Base-by-base conservation (phyloP, 768 basidiomycete species). In the Serendipita vermifera region DNA sequence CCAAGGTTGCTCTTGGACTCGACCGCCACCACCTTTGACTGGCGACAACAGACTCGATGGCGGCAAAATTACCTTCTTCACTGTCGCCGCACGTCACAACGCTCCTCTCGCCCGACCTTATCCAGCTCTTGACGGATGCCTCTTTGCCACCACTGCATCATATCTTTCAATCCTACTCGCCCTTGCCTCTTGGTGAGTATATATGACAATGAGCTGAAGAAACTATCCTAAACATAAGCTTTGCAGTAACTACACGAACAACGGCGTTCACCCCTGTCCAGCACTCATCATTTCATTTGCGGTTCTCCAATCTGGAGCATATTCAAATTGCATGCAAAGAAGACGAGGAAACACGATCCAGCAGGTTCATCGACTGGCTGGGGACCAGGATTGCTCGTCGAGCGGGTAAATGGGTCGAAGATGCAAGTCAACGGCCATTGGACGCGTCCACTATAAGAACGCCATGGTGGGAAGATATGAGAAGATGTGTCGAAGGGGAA, bases 391-490 rank as follows among this genome's bases (percentile, higher is more conserved):
- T 90, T 55, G 69, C 72, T 38, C 75, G 73, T 59, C 75, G 79
- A 57, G 81, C 81, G 58, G 68, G 75, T 5, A 77, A 74, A 64
- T 91, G 88, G 88, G 75, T 86, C 29, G 78, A 81, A 38, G 80
- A 85, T 62, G 64, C 81, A 39, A 79, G 46, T 62, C 1, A 57
- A 60, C 24, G 62, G 64, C 38, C 63, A 62, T 54, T 62, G 62
- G 55, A 58, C 15, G 41, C 58, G 20, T 65, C 64, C 58, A 59
- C 61, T 26, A 55, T 70, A 39, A 71, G 77, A 51, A 80, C 85
- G 7, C 87, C 87, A 1, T 91, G 88, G 88, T 91, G 88, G 88
- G 83, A 87, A 60, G 88, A 91, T 65, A 73, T 91, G 35, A 73
- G 76, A 62, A 75, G 79, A 9, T 91, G 88, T 66, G 74, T 77